Percentiles rank a stretch among this genome's conserved stretches.
These are phyloP conservation scores for Rubus parviflorus DNA, from an alignment of 306 rosid genomes.

Conservation along the genomic window DNA sequence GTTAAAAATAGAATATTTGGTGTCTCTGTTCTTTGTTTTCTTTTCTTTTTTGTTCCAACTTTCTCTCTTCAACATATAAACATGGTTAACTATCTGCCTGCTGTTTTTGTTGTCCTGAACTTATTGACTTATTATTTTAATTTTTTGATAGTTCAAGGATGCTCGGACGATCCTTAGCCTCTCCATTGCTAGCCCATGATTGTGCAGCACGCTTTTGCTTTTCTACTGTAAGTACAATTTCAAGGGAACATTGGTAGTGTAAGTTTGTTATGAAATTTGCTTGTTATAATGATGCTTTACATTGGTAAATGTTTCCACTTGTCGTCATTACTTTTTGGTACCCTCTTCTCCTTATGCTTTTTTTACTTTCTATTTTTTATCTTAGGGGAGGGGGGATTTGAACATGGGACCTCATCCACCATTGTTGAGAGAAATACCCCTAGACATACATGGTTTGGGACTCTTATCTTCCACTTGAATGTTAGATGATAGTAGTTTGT, in stretches of 20 bases:
- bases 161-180: slow-evolving; percentile 56
- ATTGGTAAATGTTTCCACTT: not conserved
- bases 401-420: too few species aligned
- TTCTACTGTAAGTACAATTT: slow-evolving; percentile 43
- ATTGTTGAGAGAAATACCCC: not conserved
- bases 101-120: not conserved
- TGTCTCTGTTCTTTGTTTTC: not conserved
- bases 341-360: not conserved
- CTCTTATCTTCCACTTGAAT: not conserved
- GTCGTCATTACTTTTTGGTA: not conserved
- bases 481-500: not conserved
- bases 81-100: not conserved
- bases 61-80: not conserved
- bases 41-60: not conserved
- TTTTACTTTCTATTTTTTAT: too few species aligned
- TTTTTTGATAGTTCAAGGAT: slow-evolving; percentile 47
- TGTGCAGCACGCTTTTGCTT: slow-evolving; percentile 38
- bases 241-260: slow-evolving; percentile 1
- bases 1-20: too few species aligned
- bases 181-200: slow-evolving; percentile 51
- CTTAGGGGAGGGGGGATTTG: too few species aligned
- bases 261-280: not conserved
- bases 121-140: not conserved
- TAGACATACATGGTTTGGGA: not conserved
- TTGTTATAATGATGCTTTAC: not conserved